Percentiles rank a stretch among this genome's conserved stretches.
Evolutionary conservation across 495 filamentous ascomycete species (phyloP).

Genomic region (Pyronema domesticum): DNA sequence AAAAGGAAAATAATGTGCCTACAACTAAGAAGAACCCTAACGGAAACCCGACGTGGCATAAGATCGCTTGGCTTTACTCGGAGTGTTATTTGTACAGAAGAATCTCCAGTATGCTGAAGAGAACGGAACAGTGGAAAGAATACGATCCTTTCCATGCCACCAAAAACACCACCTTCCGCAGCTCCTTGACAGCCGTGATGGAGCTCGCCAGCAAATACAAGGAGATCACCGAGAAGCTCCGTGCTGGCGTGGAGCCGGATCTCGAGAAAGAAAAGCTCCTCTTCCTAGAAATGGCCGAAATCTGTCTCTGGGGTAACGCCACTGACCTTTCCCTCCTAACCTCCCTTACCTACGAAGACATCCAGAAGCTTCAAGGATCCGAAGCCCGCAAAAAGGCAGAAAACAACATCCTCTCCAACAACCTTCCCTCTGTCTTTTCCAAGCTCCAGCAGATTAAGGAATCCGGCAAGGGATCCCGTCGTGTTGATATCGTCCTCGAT

Average conservation of each 20-base stretch:
- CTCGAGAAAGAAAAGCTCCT: constrained; percentile 52
- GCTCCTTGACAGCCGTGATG: constrained; percentile 76
- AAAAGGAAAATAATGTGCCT: constrained; percentile 26
- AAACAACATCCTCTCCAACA: constrained; percentile 76
- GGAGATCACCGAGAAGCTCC: constrained; percentile 12
- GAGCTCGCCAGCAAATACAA: constrained; percentile 68
- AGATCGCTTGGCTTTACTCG: constrained; percentile 68
- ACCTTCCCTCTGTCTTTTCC: constrained; percentile 55
- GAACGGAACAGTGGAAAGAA: constrained; percentile 67
- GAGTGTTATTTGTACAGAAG: constrained; percentile 88
- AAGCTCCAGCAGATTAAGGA: constrained; percentile 45
- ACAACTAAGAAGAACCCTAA: constrained; percentile 64
- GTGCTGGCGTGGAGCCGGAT: constrained; percentile 32
- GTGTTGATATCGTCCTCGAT: constrained; percentile 84
- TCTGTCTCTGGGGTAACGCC: constrained; percentile 95
- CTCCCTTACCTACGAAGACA: constrained; percentile 79
- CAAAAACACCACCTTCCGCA: constrained; percentile 84
- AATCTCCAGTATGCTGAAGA: constrained; percentile 14
- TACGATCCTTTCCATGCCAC: constrained; percentile 86
- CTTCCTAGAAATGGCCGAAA: constrained; percentile 88
- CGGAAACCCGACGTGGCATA: constrained; percentile 62
- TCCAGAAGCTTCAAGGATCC: constrained; percentile 85
- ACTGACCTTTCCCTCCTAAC: constrained; percentile 87
- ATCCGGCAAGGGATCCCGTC: constrained; percentile 37
- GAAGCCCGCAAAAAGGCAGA: constrained; percentile 67